Base-by-base conservation (phyloP, 2,329 filamentous ascomycete genomes). In the Cercospora zeina region DNA sequence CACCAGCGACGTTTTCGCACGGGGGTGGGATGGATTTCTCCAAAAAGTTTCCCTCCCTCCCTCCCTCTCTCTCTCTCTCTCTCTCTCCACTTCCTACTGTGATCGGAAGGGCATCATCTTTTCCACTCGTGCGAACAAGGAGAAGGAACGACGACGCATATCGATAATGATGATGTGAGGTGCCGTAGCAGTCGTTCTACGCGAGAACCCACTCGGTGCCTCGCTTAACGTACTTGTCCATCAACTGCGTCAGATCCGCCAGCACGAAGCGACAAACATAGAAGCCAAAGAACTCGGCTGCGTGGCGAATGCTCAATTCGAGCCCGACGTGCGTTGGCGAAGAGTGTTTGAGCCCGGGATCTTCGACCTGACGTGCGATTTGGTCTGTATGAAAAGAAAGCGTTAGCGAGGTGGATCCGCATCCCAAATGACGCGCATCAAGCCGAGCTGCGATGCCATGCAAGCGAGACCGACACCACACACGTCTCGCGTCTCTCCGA, bases 221-320 rank as follows among this genome's bases (percentile, higher is more conserved):
- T 68, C 93, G 86, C 82, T 99, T 99, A 75, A 99, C 88, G 73
- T 95, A 97, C 75, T 97, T 99, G 76, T 99, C 95, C 69, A 99
- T 81, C 79, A 99, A 82, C 73, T 95, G 76, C 39, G 87, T 84
- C 64, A 99, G 79, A 75, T 99, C 95, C 3, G 87, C 83, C 64
- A 99, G 80, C n/a, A 93, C 92, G 74, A 99, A 99, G 16, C 95
- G 89, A 77, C 93, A 97, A 30, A 99, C 84, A 75, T 95, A 97
- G 77, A 99, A 97, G 14, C 89, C 93, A 75, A 99, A 99, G 77
- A 99, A 99, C 77, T 99, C 95, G 34, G 93, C 91, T 7, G 93
- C 95, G 75, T 97, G 93, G 42, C 93, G 86, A 36, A 92, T 92
- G 74, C 91, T 95, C 42, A 99, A 84, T 77, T 99, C 95, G 34